Conservation (phyloP, 2,329 filamentous ascomycete species). For the Huntiella moniliformis region DNA sequence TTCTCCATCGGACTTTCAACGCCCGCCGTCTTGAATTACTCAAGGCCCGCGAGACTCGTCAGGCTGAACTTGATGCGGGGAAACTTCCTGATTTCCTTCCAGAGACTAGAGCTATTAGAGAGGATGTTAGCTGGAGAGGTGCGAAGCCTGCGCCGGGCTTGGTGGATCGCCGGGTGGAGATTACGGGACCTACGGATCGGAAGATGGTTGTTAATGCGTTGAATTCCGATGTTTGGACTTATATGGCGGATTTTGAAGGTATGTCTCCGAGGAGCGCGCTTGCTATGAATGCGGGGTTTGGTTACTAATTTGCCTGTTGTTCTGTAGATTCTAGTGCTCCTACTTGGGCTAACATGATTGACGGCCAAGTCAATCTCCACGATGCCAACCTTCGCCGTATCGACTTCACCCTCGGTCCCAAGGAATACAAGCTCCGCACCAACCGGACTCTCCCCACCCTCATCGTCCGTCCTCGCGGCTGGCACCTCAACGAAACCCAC, state of each 20-base stretch:
- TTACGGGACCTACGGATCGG: constrained; percentile 88
- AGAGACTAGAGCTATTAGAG: constrained; percentile 87
- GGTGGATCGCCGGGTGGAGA: constrained; percentile 86
- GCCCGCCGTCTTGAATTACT: constrained; percentile 70
- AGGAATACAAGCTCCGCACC: constrained; percentile 93
- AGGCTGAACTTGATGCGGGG: constrained; percentile 85
- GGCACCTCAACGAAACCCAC: constrained; percentile 98
- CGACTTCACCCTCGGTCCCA: constrained; percentile 87
- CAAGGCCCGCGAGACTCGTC: constrained; percentile 67
- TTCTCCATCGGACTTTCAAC: constrained; percentile 92
- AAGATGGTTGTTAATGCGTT: constrained; percentile 99
- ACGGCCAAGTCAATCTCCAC: constrained; percentile 92
- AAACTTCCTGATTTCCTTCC: constrained; percentile 81
- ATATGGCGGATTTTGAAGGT: constrained; percentile 99
- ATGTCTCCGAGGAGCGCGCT: constrained; percentile 17
- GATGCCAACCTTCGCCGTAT: constrained; percentile 86
- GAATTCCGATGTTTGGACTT: constrained; percentile 93
- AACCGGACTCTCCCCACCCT: constrained; percentile 73
- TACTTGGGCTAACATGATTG: constrained; percentile 99
- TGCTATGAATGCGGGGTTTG: background rate
- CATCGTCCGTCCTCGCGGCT: constrained; percentile 85
- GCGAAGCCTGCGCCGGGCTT: constrained; percentile 81
- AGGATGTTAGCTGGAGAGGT: constrained; percentile 84
- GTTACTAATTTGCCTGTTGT: constrained; percentile 1
- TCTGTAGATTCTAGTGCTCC: constrained; percentile 71